Evolutionary conservation across 2,329 filamentous ascomycete genomes (phyloP).

Genomic region (Colletotrichum higginsianum): DNA sequence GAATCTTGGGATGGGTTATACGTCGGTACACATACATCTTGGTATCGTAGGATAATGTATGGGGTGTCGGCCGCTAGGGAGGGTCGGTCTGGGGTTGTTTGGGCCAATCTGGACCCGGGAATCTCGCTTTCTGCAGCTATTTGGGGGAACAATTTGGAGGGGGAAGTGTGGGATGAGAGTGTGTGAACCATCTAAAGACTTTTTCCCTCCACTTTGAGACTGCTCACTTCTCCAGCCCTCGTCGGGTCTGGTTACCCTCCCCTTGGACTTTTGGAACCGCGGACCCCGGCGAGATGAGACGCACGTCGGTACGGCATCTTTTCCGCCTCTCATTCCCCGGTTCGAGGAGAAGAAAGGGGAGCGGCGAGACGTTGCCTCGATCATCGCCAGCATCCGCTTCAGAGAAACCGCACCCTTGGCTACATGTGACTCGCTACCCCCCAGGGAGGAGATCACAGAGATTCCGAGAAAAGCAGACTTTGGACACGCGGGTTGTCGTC

Average conservation of each 20-base stretch:
- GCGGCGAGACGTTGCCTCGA: neutral
- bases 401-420: neutral
- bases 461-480: neutral
- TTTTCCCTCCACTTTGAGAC: conserved; percentile 1
- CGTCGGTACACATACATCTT: neutral
- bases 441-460: neutral
- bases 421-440: no score
- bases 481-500: neutral
- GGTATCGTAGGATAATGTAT: conserved; percentile 3
- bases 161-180: neutral
- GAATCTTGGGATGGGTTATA: conserved; percentile 9
- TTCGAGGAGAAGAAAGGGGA: neutral
- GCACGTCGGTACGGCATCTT: neutral
- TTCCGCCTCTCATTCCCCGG: neutral
- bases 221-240: conserved; percentile 7
- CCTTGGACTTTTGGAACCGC: neutral
- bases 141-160: neutral
- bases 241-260: neutral
- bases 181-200: conserved; percentile 1
- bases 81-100: neutral
- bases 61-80: neutral
- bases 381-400: neutral
- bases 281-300: neutral
- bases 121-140: conserved; percentile 12
- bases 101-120: conserved; percentile 17